Evolutionary conservation across 805 yeast species (phyloP), one percentile per base, ranked within the genome.

Genomic region (Groenewaldozyma tartarivorans): DNA sequence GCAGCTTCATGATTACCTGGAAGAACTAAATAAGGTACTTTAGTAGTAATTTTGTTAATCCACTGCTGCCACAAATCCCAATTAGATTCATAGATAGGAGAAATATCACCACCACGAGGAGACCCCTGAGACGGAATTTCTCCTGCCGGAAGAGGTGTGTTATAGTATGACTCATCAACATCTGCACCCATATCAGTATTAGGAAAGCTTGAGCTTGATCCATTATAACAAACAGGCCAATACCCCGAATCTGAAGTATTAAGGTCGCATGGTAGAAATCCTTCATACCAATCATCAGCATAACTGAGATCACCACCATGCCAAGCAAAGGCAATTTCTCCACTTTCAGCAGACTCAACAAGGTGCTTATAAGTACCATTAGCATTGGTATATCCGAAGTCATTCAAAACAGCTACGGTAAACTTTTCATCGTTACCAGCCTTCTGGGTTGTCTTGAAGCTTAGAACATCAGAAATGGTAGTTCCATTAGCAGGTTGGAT

Each of bases 281-380:
- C 54, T 5, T 40, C 16, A 20, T 48, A 41, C 55, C 55, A 51
- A 5, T 47, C 31, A 35, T 52, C 56, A 5, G 55, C 56, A 27
- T 52, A 51, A 7, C 50, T 49, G 30, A 52, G 33, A 32, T 51
- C 55, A 32, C 56, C 55, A 3, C 51, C 50, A 36, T 45, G 48
- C 48, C 48, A 44, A 18, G 35, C 33, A 38, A 38, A 36, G 18
- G 36, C 35, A 32, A 33, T 33, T 5, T 33, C 24, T 21, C 33
- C 39, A 3, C 33, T n/a, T 3, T 29, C 43, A 3, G 30, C 27
- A 20, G 43, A 41, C 15, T 38, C 33, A 13, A 39, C 33, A 20
- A 39, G n/a, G 15, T 31, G 22, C 35, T 42, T 21, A 29, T 39
- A 36, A 17, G 37, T 29, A 34, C 47, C 44, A 7, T 15, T n/a